These are phyloP conservation scores for Polysphondylium violaceum DNA, from an alignment of 78 protist genomes.

Conservation along the genomic window DNA sequence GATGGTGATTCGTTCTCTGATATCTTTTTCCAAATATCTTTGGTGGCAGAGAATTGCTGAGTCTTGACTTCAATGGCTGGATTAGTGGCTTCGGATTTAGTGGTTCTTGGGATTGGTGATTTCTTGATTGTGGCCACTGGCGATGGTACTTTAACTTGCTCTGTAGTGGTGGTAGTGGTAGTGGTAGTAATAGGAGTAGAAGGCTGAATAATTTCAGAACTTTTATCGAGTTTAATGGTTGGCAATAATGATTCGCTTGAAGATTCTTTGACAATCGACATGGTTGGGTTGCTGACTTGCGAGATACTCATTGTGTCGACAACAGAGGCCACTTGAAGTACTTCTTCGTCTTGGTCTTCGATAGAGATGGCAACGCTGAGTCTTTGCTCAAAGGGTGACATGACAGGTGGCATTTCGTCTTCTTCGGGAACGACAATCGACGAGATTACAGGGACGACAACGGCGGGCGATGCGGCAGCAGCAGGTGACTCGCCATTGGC, in stretches of 20 bases:
- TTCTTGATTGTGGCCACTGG: neutral
- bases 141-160: neutral
- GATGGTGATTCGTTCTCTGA: neutral
- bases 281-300: neutral
- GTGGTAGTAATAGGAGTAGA: neutral
- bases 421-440: neutral
- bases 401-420: neutral
- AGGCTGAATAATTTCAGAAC: neutral
- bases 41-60: neutral
- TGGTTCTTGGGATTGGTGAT: no score
- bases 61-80: neutral
- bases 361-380: neutral
- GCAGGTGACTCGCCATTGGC: neutral
- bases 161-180: slow-evolving; percentile 10
- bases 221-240: no score
- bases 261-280: neutral
- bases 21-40: slow-evolving; percentile 31
- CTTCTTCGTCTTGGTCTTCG: slow-evolving; percentile 2
- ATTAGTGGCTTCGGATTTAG: neutral
- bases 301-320: neutral
- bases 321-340: neutral
- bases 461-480: neutral
- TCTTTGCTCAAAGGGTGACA: neutral
- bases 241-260: slow-evolving; percentile 24
- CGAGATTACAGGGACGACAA: neutral